Percentiles rank a stretch among this genome's conserved stretches.
These are phyloP conservation scores for Epicoccum nigrum DNA, from an alignment of 2,329 filamentous ascomycete species.

Conservation along the genomic window DNA sequence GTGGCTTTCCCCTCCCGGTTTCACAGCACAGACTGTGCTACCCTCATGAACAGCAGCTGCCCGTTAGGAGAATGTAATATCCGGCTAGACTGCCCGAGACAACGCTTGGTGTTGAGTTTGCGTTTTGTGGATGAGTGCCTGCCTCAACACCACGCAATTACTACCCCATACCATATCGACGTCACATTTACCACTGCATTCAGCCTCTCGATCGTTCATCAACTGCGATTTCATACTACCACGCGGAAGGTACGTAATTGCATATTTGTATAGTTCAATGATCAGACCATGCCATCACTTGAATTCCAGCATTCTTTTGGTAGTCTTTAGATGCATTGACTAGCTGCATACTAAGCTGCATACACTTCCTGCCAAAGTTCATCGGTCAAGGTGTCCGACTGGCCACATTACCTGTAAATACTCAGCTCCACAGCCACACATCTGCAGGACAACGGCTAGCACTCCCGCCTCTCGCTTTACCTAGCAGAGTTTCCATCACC, in stretches of 20 bases:
- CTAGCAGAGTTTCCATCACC: neutral
- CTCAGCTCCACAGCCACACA: slow-evolving; percentile 14
- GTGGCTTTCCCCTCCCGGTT: slow-evolving; percentile 6
- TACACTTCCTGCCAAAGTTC: neutral
- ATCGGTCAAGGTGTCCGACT: slow-evolving; percentile 4
- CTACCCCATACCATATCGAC: neutral
- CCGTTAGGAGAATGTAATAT: slow-evolving; percentile 4
- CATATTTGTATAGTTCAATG: neutral
- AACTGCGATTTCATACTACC: neutral
- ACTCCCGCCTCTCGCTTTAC: slow-evolving; percentile 28
- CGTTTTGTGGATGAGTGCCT: neutral
- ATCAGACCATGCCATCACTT: neutral
- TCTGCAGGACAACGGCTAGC: slow-evolving; percentile 26
- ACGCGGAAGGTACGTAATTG: neutral
- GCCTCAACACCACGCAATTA: slow-evolving; percentile 7
- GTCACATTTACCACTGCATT: slow-evolving; percentile 10
- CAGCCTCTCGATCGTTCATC: neutral
- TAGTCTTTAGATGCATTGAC: neutral
- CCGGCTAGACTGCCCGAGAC: neutral
- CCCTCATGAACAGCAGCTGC: neutral
- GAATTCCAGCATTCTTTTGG: neutral
- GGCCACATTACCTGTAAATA: neutral
- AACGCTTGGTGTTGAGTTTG: slow-evolving; percentile 2
- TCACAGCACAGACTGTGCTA: slow-evolving; percentile 17
- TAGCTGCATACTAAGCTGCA: slow-evolving; percentile 9